These are phyloP conservation scores for Collariella sp. DNA, from an alignment of 495 filamentous ascomycete genomes.

Conservation along the genomic window DNA sequence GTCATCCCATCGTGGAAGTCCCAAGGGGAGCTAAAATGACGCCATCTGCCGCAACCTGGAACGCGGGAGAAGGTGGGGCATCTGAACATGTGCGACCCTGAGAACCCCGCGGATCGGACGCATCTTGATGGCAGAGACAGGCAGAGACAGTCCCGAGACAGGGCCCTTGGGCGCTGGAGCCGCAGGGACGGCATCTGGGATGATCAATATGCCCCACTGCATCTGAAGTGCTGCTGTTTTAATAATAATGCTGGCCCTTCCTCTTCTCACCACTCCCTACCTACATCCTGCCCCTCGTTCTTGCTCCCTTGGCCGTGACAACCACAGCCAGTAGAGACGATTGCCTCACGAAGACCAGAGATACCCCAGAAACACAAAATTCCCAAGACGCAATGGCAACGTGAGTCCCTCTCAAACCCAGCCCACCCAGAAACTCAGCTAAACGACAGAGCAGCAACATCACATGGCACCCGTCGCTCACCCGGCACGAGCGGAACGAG, in stretches of 20 bases:
- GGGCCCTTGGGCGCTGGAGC: not conserved
- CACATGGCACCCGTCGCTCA: conserved; percentile 91
- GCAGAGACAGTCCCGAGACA: not conserved
- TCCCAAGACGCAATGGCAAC: conserved; percentile 9
- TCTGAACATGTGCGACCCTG: not conserved
- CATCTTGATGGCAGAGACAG: too few species aligned
- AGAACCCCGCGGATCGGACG: conserved; percentile 6
- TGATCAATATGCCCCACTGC: not conserved
- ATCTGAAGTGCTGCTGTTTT: too few species aligned
- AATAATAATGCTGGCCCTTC: not conserved
- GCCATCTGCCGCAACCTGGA: conserved; percentile 13
- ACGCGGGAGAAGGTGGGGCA: not conserved
- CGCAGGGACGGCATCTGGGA: not conserved
- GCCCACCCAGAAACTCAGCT: not conserved
- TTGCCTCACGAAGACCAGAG: not conserved
- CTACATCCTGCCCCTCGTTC: too few species aligned
- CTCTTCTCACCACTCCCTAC: not conserved
- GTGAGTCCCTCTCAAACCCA: conserved; percentile 1
- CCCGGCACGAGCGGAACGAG: conserved; percentile 70
- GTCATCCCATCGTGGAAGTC: not conserved
- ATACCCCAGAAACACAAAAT: not conserved
- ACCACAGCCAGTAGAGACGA: too few species aligned
- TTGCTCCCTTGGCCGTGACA: too few species aligned
- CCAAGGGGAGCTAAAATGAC: conserved; percentile 17
- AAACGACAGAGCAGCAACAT: conserved; percentile 62